Conservation (phyloP, 768 basidiomycete species). For the Naganishia antarctica region DNA sequence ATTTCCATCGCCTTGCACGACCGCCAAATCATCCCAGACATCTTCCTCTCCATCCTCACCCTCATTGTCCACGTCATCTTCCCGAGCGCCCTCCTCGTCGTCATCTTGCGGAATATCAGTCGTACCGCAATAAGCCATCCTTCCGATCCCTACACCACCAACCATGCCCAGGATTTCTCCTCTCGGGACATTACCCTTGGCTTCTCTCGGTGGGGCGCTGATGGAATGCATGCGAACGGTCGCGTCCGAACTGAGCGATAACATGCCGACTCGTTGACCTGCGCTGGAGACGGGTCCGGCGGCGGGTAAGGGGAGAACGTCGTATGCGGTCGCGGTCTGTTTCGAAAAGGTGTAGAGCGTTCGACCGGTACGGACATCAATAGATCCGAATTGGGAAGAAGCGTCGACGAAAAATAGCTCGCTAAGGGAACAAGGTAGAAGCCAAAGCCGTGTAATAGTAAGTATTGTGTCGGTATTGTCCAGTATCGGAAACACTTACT, state of each 20-base stretch:
- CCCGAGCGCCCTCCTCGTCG: background rate
- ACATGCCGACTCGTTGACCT: slow-evolving; percentile 18
- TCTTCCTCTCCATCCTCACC: slow-evolving; percentile 11
- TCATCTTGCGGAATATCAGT: slow-evolving; percentile 6
- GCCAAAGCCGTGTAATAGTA: background rate
- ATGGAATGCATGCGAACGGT: slow-evolving; percentile 19
- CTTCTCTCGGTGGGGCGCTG: slow-evolving; percentile 21
- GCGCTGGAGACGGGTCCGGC: background rate
- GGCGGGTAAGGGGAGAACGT: slow-evolving; percentile 36
- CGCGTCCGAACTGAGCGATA: slow-evolving; percentile 27
- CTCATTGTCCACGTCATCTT: background rate
- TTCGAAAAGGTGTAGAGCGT: slow-evolving; percentile 40
- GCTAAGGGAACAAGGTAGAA: no score
- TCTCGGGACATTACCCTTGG: slow-evolving; percentile 22
- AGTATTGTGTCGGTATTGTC: background rate
- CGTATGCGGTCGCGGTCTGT: slow-evolving; percentile 37
- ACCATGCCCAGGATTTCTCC: slow-evolving; percentile 24
- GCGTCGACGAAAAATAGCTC: slow-evolving; percentile 48
- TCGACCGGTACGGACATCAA: slow-evolving; percentile 45
- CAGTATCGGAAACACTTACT: slow-evolving; percentile 33
- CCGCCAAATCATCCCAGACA: slow-evolving; percentile 60
- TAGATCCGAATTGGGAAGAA: slow-evolving; percentile 35
- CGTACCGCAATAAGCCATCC: slow-evolving; percentile 12
- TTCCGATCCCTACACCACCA: slow-evolving; percentile 24
- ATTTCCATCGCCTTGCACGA: slow-evolving; percentile 61